Conservation (phyloP, 2,329 filamentous ascomycete species). For the Nigrospora oryzae region DNA sequence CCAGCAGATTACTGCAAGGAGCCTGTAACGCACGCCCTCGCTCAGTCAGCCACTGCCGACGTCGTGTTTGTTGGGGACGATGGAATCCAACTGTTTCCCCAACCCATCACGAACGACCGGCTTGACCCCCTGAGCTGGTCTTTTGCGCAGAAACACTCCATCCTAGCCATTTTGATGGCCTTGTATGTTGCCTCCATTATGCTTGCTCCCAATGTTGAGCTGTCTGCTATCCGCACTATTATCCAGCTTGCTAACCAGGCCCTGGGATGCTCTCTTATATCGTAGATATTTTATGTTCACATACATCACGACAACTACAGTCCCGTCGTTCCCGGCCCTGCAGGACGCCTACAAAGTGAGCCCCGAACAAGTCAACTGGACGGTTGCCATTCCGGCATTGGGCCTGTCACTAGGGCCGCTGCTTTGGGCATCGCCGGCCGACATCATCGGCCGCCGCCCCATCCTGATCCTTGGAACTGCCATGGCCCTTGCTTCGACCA, state of each 20-base stretch:
- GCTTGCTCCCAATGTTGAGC: not conserved
- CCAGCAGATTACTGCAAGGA: not conserved
- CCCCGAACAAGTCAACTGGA: slow-evolving; percentile 43
- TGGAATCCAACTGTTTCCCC: slow-evolving; percentile 25
- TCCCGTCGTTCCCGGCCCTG: slow-evolving; percentile 42
- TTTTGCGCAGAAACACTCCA: slow-evolving; percentile 32
- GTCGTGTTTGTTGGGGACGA: not conserved
- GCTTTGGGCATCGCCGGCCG: slow-evolving; percentile 35
- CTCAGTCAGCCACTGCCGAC: not conserved
- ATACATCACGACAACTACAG: slow-evolving; percentile 47
- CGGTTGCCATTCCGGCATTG: slow-evolving; percentile 40
- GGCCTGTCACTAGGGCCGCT: slow-evolving; percentile 42
- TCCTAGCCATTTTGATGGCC: slow-evolving; percentile 43
- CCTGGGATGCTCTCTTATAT: not conserved
- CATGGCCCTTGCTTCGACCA: slow-evolving; percentile 21
- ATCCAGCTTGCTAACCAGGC: too few species aligned
- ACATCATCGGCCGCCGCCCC: slow-evolving; percentile 42
- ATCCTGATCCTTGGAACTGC: slow-evolving; percentile 34
- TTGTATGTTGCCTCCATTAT: slow-evolving; percentile 25
- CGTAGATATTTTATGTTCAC: slow-evolving; percentile 49
- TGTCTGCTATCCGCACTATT: too few species aligned
- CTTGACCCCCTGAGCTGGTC: slow-evolving; percentile 50
- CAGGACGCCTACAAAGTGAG: slow-evolving; percentile 35
- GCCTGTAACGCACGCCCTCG: not conserved
- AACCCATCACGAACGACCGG: slow-evolving; percentile 25